These are phyloP conservation scores for Alnus glutinosa DNA, from an alignment of 306 rosid species.

Conservation along the genomic window DNA sequence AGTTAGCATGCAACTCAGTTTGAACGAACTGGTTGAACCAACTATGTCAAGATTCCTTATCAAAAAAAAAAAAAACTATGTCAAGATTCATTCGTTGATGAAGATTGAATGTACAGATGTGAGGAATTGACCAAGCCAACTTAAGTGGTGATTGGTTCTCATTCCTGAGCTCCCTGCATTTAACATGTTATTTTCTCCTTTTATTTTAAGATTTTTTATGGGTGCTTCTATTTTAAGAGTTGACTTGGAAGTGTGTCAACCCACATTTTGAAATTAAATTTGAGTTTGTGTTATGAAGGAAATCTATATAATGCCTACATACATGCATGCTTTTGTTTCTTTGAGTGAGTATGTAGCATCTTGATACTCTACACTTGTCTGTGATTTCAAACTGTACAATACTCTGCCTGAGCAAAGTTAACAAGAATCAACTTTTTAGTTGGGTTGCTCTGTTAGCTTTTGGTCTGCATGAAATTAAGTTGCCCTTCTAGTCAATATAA, in stretches of 20 bases:
- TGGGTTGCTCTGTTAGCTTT: background rate
- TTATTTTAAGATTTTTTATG: background rate
- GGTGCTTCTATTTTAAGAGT: background rate
- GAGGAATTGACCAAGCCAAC: background rate
- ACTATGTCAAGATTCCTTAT: background rate
- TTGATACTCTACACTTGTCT: too few species aligned
- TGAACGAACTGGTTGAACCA: background rate
- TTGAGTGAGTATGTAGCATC: too few species aligned
- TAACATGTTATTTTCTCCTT: background rate
- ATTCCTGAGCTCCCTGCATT: background rate
- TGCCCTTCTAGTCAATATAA: slow-evolving; percentile 2
- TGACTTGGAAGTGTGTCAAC: background rate
- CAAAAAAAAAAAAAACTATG: too few species aligned
- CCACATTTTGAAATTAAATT: background rate
- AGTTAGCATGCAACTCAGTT: background rate
- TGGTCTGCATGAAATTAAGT: background rate
- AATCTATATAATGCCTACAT: background rate
- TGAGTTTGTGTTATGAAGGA: background rate
- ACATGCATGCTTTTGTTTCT: background rate
- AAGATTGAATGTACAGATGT: background rate
- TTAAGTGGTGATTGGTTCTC: slow-evolving; percentile 5
- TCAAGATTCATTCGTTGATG: background rate
- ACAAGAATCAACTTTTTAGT: background rate
- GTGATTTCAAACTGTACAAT: too few species aligned
- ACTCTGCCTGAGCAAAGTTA: background rate